These are phyloP conservation scores for Colletotrichum lini DNA, from an alignment of 2,329 filamentous ascomycete species.

Conservation along the genomic window DNA sequence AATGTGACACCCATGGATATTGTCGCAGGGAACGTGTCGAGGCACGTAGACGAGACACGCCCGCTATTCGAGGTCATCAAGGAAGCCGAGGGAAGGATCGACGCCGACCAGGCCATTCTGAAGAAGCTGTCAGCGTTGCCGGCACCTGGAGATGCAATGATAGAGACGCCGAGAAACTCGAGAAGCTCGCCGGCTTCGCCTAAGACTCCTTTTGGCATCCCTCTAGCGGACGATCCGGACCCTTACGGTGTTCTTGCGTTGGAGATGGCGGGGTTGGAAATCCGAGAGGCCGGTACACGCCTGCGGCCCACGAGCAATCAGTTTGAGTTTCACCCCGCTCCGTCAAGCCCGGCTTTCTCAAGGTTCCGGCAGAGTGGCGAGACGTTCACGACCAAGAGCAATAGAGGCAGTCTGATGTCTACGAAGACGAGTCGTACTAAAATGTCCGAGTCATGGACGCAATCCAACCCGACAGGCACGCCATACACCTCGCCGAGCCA, in stretches of 20 bases:
- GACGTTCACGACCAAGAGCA: constrained; percentile 71
- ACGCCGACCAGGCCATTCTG: constrained; percentile 79
- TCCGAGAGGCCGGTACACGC: constrained; percentile 88
- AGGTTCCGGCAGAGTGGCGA: constrained; percentile 78
- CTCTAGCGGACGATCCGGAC: constrained; percentile 85
- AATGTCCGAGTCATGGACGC: constrained; percentile 78
- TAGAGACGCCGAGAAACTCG: constrained; percentile 61
- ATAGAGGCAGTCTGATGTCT: constrained; percentile 83
- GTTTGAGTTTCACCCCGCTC: constrained; percentile 85
- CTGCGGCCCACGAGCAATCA: constrained; percentile 81
- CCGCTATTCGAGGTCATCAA: constrained; percentile 86
- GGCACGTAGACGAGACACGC: constrained; percentile 67
- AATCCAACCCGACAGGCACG: constrained; percentile 68
- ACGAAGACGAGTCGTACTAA: constrained; percentile 78
- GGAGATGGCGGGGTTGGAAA: constrained; percentile 91
- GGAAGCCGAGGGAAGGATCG: constrained; percentile 85
- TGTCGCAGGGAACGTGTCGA: constrained; percentile 69
- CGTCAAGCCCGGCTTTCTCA: constrained; percentile 79
- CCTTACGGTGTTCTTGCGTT: constrained; percentile 92
- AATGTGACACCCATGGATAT: constrained; percentile 69
- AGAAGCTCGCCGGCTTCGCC: constrained; percentile 48
- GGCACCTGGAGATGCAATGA: constrained; percentile 81
- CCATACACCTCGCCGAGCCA: constrained; percentile 70
- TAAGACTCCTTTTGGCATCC: constrained; percentile 78
- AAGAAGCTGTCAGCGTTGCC: constrained; percentile 75